Conservation (phyloP, 2,329 filamentous ascomycete species). For the Chrysosporium queenslandicum region DNA sequence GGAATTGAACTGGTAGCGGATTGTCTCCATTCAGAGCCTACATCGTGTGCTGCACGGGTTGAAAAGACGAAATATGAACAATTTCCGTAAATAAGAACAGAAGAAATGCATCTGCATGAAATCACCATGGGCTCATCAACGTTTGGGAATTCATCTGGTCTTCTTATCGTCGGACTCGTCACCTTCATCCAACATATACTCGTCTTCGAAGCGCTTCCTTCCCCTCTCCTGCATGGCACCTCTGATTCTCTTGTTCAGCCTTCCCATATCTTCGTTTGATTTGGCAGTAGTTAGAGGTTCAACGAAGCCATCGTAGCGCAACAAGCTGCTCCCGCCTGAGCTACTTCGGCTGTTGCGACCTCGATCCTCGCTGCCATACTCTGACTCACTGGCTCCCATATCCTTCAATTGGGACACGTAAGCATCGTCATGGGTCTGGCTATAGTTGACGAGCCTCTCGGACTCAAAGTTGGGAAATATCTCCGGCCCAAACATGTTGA, state of each 20-base stretch:
- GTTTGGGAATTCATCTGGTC: neutral
- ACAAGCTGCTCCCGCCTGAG: neutral
- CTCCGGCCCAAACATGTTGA: slow-evolving; percentile 78
- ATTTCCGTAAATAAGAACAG: too few relatives aligned
- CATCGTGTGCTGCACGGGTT: too few relatives aligned
- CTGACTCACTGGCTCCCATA: slow-evolving; percentile 10
- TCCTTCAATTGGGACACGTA: slow-evolving; percentile 15
- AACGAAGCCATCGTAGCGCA: neutral
- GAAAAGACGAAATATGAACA: too few relatives aligned
- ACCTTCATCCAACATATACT: slow-evolving; percentile 8
- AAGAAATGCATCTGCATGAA: too few relatives aligned
- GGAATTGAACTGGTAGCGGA: too few relatives aligned
- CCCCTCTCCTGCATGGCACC: slow-evolving; percentile 62
- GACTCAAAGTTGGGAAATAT: slow-evolving; percentile 78
- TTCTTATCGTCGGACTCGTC: slow-evolving; percentile 3
- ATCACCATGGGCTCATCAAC: neutral
- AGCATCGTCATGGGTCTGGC: slow-evolving; percentile 21
- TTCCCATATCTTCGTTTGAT: neutral
- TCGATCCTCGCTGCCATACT: slow-evolving; percentile 10
- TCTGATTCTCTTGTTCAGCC: slow-evolving; percentile 51
- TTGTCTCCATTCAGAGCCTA: too few relatives aligned
- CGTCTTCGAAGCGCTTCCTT: slow-evolving; percentile 41
- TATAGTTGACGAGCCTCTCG: slow-evolving; percentile 42
- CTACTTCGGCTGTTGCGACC: slow-evolving; percentile 6
- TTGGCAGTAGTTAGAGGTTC: slow-evolving; percentile 9